Evolutionary conservation across 1,284 basidiomycete genomes (phyloP), one percentile per base, ranked within the genome.

Genomic region (Mycena citricolor): DNA sequence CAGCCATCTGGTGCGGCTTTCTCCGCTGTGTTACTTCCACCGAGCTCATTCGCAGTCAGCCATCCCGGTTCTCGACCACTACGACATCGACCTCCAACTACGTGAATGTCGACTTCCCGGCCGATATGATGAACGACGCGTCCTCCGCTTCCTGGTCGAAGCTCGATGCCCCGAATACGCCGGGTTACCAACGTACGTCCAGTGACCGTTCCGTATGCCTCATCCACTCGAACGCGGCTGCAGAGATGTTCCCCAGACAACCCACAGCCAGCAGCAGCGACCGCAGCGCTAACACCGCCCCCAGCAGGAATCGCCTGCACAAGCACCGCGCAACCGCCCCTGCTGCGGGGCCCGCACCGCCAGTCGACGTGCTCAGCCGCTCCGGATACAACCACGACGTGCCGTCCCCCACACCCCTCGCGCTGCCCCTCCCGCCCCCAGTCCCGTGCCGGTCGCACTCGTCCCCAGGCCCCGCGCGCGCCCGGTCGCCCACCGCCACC

Each of bases 41-140:
- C 11, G 28, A 35, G 20, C 11, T 32, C 19, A 4, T 13, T 19
- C 13, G 11, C 23, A 20, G 24, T 16, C 22, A 58, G 60, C 41
- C 40, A 13, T 54, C 57, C 25, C 31, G 47, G 13, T 54, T 54
- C 24, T 54, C 61, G 1, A 37, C 40, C 0, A 57, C 55, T 10
- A 57, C 56, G 4, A 58, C 55, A 2, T 54, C 55, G n/a, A 59
- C 57, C 0, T 56, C 56, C 20, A 57, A 59, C 37, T 60, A 55
- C 37, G 32, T 59, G 20, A 46, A 42, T 3, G 54, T 59, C 31
- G 49, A 55, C 34, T n/a, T n/a, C n/a, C n/a, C n/a, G n/a, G 34
- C 44, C 35, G 47, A 50, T 8, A 51, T 56, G 32, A 44, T 47
- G 14, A 48, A 46, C 36, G 54, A 54, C 2, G 30, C 42, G 2